These are phyloP conservation scores for Didymella arachidicola DNA, from an alignment of 2,329 filamentous ascomycete genomes.

Conservation along the genomic window DNA sequence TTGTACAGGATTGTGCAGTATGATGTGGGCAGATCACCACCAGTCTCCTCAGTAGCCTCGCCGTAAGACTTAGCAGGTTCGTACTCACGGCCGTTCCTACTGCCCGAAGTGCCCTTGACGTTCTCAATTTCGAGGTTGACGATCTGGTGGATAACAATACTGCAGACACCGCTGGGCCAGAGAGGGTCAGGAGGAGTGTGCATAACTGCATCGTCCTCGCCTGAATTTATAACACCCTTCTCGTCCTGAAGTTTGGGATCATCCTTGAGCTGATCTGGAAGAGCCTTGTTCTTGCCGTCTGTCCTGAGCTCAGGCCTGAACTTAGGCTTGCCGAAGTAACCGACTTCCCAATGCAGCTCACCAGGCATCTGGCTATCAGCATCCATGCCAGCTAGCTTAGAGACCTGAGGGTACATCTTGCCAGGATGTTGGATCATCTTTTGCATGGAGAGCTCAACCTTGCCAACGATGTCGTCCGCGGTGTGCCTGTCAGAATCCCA, in stretches of 20 bases:
- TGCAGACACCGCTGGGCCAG: constrained; percentile 91
- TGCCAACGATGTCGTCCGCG: constrained; percentile 93
- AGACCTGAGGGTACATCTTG: constrained; percentile 89
- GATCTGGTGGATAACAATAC: constrained; percentile 89
- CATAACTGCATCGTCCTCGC: constrained; percentile 82
- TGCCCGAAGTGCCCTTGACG: constrained; percentile 83
- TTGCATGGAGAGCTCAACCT: constrained; percentile 91
- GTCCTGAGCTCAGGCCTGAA: constrained; percentile 85
- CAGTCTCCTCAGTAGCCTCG: constrained; percentile 84
- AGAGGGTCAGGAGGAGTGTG: constrained; percentile 94
- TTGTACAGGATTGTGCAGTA: constrained; percentile 95
- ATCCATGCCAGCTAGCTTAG: constrained; percentile 82
- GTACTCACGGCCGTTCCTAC: constrained; percentile 83
- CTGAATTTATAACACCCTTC: constrained; percentile 77
- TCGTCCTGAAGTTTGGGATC: constrained; percentile 84
- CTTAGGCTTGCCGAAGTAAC: constrained; percentile 90
- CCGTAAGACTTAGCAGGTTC: constrained; percentile 87
- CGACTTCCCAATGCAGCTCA: constrained; percentile 94
- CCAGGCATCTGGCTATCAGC: constrained; percentile 89
- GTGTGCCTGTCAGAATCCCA: constrained; percentile 96
- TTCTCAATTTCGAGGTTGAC: constrained; percentile 94
- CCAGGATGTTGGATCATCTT: constrained; percentile 94
- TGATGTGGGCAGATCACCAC: constrained; percentile 80
- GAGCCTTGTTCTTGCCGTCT: constrained; percentile 80
- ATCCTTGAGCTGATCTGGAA: constrained; percentile 77